Percentiles rank a stretch among this genome's conserved stretches.
Evolutionary conservation across 805 yeast genomes (phyloP).

Genomic region (Wickerhamiella musiphila): DNA sequence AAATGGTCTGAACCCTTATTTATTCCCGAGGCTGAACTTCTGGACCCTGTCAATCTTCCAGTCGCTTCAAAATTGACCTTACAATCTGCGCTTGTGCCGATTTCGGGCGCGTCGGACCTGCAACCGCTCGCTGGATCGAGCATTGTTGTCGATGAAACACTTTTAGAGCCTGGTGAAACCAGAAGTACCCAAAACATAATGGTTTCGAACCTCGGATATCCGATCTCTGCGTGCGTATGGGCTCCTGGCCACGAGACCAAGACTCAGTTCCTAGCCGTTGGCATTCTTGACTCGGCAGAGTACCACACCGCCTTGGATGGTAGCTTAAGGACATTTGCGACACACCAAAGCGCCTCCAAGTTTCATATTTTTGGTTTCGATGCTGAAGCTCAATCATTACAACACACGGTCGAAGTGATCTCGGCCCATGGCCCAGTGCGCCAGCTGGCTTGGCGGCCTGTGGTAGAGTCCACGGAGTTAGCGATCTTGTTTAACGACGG

Average conservation of each 20-base stretch:
- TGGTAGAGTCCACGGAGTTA: conserved; percentile 26
- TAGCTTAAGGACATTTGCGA: neutral
- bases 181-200: conserved; percentile 22
- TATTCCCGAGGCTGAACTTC: conserved; percentile 22
- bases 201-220: conserved; percentile 33
- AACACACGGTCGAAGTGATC: conserved; percentile 24
- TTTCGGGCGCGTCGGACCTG: neutral
- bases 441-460: conserved; percentile 18
- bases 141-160: neutral
- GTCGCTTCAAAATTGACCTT: neutral
- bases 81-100: too few species aligned
- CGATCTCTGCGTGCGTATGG: conserved; percentile 40
- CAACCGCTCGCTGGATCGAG: neutral
- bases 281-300: conserved; percentile 29
- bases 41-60: conserved; percentile 6
- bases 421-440: conserved; percentile 19
- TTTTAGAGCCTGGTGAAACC: conserved; percentile 1
- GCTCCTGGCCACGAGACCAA: conserved; percentile 15
- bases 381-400: conserved; percentile 1
- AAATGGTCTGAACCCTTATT: conserved; percentile 35
- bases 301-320: conserved; percentile 7
- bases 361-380: neutral
- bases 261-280: conserved; percentile 32
- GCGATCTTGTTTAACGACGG: conserved; percentile 35
- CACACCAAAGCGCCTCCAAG: neutral